Conservation (phyloP, 2,329 filamentous ascomycete species). For the Diaporthe batatas region DNA sequence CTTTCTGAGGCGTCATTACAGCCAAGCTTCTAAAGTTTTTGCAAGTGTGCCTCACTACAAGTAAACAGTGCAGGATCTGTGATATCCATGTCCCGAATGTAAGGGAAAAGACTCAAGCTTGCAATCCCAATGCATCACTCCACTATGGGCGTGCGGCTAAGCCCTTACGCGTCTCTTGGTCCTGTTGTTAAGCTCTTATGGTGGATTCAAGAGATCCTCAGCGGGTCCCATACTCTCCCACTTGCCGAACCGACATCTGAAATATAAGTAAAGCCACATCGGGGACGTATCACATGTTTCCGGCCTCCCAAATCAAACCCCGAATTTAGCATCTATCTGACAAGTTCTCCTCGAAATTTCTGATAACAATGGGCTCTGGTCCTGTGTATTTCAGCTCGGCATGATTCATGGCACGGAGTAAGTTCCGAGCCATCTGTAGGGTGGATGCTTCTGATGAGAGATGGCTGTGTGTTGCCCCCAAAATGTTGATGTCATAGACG, state of each 20-base stretch:
- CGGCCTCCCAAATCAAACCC: neutral
- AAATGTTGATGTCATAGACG: too few species aligned
- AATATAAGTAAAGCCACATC: constrained; percentile 13
- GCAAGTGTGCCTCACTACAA: neutral
- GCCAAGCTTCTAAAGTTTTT: neutral
- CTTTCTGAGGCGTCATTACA: neutral
- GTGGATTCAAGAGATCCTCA: neutral
- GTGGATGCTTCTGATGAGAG: too few species aligned
- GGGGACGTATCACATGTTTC: neutral
- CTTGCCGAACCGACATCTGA: neutral
- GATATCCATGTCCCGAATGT: neutral
- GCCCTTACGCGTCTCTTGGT: constrained; percentile 8
- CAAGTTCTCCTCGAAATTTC: neutral
- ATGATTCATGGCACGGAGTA: neutral
- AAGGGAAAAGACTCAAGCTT: neutral
- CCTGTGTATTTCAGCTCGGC: neutral
- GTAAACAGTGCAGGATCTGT: neutral
- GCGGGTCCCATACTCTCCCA: constrained; percentile 11
- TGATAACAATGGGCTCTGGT: neutral
- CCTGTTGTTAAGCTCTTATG: neutral
- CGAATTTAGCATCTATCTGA: neutral
- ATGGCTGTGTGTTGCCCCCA: neutral
- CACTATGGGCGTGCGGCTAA: neutral
- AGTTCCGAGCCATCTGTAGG: too few species aligned
- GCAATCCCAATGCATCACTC: neutral